Evolutionary conservation across 176 grass and related monocot species (phyloP).

Genomic region (Stipa capillata): DNA sequence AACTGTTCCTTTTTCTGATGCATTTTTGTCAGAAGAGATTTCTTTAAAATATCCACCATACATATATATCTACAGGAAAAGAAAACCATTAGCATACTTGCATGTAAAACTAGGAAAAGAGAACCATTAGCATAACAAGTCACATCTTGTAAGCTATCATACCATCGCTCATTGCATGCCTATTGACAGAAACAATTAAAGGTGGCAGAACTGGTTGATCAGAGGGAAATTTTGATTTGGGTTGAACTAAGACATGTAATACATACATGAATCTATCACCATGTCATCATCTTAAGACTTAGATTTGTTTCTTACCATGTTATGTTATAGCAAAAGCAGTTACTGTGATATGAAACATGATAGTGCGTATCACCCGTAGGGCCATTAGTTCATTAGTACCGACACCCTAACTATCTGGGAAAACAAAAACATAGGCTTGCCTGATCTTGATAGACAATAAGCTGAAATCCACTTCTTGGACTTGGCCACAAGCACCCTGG

Average conservation of each 20-base stretch:
- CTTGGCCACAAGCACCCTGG: conserved; percentile 92
- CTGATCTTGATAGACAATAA: conserved; percentile 95
- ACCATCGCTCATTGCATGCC: neutral
- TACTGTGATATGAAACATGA: neutral
- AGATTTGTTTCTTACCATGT: neutral
- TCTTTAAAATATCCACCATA: conserved; percentile 99
- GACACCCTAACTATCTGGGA: neutral
- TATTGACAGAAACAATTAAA: neutral
- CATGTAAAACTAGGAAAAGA: conserved; percentile 3
- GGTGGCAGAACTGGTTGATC: neutral
- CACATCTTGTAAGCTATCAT: neutral
- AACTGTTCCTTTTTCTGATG: conserved; percentile 89
- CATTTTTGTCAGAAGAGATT: conserved; percentile 70
- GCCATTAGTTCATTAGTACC: neutral
- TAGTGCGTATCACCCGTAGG: neutral
- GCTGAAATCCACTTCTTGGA: conserved; percentile 95
- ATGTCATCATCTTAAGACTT: neutral
- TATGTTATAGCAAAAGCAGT: neutral
- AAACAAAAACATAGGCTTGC: conserved; percentile 38
- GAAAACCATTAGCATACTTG: neutral
- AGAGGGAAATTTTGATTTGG: neutral
- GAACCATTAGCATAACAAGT: neutral
- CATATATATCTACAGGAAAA: conserved; percentile 68
- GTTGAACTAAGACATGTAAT: neutral
- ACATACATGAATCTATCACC: neutral